Evolutionary conservation across 2,329 filamentous ascomycete genomes (phyloP).

Genomic region (Emericellopsis cladophorae): DNA sequence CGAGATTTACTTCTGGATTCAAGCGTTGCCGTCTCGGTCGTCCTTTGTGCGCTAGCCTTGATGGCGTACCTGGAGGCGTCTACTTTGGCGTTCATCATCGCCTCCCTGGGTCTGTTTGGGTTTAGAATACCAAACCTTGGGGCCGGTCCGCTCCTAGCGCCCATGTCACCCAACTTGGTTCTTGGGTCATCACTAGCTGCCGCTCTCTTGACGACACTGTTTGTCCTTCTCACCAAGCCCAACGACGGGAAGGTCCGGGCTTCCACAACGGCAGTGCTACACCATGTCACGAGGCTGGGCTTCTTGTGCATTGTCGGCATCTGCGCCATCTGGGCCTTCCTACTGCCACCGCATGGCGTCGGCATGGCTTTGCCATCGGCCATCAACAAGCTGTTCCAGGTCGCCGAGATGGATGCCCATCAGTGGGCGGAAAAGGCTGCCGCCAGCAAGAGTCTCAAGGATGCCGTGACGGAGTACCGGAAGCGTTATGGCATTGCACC

Average conservation of each 20-base stretch:
- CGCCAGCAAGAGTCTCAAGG: slow-evolving; percentile 8
- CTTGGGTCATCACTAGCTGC: neutral
- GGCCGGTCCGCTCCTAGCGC: slow-evolving; percentile 1
- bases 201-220: neutral
- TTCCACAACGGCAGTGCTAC: slow-evolving; percentile 2
- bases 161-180: neutral
- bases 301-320: slow-evolving; percentile 4
- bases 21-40: slow-evolving; percentile 7
- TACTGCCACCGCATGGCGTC: neutral
- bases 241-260: neutral
- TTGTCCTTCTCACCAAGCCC: neutral
- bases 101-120: slow-evolving; percentile 9
- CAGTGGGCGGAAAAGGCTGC: slow-evolving; percentile 9
- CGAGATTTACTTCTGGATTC: slow-evolving; percentile 17
- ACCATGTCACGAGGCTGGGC: slow-evolving; percentile 6
- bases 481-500: slow-evolving; percentile 46
- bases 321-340: slow-evolving; percentile 1
- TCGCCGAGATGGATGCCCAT: slow-evolving; percentile 2
- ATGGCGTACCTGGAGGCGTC: slow-evolving; percentile 13
- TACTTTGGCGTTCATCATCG: slow-evolving; percentile 12
- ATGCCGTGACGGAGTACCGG: slow-evolving; percentile 27
- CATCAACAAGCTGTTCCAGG: slow-evolving; percentile 6
- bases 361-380: slow-evolving; percentile 1
- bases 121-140: slow-evolving; percentile 1
- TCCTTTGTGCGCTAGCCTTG: slow-evolving; percentile 14